phyloP scores from a whole-genome alignment of 2,329 filamentous ascomycete genomes.

The Trichoderma oligosporum region DNA sequence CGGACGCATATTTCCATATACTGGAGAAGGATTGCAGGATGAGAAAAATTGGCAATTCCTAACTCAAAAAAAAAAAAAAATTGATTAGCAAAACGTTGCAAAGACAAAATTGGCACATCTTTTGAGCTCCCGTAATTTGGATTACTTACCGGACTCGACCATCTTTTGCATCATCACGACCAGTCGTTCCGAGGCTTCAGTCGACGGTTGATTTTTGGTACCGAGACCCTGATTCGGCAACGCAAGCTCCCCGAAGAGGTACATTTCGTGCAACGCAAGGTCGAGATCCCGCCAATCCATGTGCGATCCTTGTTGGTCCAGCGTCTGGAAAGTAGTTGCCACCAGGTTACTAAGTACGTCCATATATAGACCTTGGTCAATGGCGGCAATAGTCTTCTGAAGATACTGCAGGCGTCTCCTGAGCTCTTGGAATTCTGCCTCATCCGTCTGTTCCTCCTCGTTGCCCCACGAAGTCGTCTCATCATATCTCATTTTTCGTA shows the following conservation, averaged over 20 bases:
- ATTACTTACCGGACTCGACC: slow-evolving; percentile 77
- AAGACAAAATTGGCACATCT: too few relatives aligned
- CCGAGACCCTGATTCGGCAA: slow-evolving; percentile 83
- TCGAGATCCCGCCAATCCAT: slow-evolving; percentile 96
- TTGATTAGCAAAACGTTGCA: too few relatives aligned
- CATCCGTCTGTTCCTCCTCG: slow-evolving; percentile 91
- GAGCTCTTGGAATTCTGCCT: slow-evolving; percentile 94
- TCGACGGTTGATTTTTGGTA: slow-evolving; percentile 76
- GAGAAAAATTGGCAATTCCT: slow-evolving; percentile 81
- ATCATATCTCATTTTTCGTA: slow-evolving; percentile 95
- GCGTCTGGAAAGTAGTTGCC: slow-evolving; percentile 77
- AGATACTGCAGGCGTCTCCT: slow-evolving; percentile 84
- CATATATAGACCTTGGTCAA: slow-evolving; percentile 85
- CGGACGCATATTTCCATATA: slow-evolving; percentile 99
- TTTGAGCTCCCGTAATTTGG: not conserved
- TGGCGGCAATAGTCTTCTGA: slow-evolving; percentile 86
- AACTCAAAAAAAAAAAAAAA: too few relatives aligned
- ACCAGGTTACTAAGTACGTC: slow-evolving; percentile 84
- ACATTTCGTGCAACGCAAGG: slow-evolving; percentile 92
- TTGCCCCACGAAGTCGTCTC: slow-evolving; percentile 91
- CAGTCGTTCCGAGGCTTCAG: slow-evolving; percentile 73
- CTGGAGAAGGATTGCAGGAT: slow-evolving; percentile 88
- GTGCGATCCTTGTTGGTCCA: slow-evolving; percentile 67
- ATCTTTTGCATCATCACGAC: slow-evolving; percentile 93
- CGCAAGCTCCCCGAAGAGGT: slow-evolving; percentile 90